phyloP scores from a whole-genome alignment of 1,284 basidiomycete genomes.

The Tylopilus sp. region DNA sequence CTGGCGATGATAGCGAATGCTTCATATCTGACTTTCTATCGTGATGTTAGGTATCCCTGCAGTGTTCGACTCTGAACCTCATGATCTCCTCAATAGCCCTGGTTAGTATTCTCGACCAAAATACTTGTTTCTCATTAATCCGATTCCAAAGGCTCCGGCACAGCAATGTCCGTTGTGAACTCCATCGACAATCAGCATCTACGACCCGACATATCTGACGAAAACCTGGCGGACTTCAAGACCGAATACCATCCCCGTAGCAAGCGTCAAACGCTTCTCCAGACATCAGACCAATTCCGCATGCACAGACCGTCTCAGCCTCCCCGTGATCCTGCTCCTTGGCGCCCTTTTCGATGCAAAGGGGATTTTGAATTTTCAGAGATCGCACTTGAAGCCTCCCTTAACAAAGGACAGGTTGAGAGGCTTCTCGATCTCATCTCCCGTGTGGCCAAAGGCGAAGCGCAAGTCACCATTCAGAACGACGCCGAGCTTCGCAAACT shows the following conservation, averaged over 20 bases:
- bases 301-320: neutral
- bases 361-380: slow-evolving; percentile 15
- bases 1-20: too few species aligned
- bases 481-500: slow-evolving; percentile 9
- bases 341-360: slow-evolving; percentile 4
- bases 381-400: slow-evolving; percentile 3
- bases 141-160: too few species aligned
- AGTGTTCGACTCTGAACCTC: too few species aligned
- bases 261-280: neutral
- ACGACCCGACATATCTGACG: neutral
- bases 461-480: slow-evolving; percentile 5
- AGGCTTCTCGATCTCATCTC: slow-evolving; percentile 12
- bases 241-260: slow-evolving; percentile 17
- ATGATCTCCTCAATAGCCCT: too few species aligned
- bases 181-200: too few species aligned
- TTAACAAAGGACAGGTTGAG: slow-evolving; percentile 13
- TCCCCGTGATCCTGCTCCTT: neutral
- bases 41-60: too few species aligned
- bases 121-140: too few species aligned
- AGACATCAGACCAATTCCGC: neutral
- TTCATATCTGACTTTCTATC: too few species aligned
- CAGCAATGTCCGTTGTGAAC: too few species aligned
- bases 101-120: too few species aligned
- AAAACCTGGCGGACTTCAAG: slow-evolving; percentile 13
- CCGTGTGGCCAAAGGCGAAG: neutral